Percentiles rank a stretch among this genome's conserved stretches.
phyloP scores from a whole-genome alignment of 208 protist genomes.

The Borovskyia barvae region DNA sequence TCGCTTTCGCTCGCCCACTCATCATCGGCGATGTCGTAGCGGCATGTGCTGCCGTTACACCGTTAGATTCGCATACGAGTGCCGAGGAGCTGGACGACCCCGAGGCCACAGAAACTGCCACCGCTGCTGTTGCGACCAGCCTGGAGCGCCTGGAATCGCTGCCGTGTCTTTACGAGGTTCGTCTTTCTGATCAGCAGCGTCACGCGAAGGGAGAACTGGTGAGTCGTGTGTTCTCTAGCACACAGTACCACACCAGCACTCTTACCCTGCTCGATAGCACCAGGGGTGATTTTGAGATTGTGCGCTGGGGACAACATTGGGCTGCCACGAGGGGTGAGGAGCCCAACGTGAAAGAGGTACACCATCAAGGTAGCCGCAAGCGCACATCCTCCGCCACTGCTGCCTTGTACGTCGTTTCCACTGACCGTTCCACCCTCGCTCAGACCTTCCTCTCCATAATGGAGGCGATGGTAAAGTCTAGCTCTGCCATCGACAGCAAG shows the following conservation, averaged over 20 bases:
- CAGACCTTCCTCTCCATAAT: constrained; percentile 79
- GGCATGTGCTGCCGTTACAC: neutral
- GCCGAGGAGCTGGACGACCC: constrained; percentile 2
- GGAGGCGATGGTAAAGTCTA: constrained; percentile 58
- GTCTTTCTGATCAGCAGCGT: constrained; percentile 79
- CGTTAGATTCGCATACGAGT: neutral
- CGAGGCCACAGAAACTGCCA: neutral
- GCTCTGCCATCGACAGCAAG: constrained; percentile 31
- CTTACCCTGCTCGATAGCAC: constrained; percentile 43
- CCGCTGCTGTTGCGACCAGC: neutral
- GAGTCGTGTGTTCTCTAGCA: constrained; percentile 58
- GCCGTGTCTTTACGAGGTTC: constrained; percentile 53
- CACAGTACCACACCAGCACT: constrained; percentile 41
- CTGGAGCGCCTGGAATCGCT: constrained; percentile 2
- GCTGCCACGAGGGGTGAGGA: neutral
- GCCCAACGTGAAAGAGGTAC: neutral
- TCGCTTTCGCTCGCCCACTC: constrained; percentile 59
- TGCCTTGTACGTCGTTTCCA: constrained; percentile 35
- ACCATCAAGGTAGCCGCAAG: neutral
- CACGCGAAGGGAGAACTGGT: constrained; percentile 72
- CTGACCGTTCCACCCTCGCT: constrained; percentile 69
- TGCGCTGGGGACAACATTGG: constrained; percentile 58
- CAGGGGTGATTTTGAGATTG: constrained; percentile 51
- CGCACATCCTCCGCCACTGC: constrained; percentile 5
- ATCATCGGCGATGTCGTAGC: constrained; percentile 71